phyloP scores from a whole-genome alignment of 2,329 filamentous ascomycete species.

The Dothideomycetes sp. region DNA sequence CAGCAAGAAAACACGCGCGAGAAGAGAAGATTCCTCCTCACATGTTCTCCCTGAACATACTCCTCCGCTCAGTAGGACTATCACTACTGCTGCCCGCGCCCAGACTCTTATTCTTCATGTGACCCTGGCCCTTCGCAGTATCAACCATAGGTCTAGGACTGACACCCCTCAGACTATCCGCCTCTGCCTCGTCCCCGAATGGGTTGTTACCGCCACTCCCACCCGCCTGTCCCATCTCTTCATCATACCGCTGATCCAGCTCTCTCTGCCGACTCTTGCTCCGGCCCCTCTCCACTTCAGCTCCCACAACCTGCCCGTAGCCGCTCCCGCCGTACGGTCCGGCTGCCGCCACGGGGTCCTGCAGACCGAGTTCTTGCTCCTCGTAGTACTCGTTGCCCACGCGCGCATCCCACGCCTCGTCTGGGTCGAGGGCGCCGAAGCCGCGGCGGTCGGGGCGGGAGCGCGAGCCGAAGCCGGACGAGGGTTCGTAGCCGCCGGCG shows the following conservation, averaged over 20 bases:
- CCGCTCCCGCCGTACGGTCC: slow-evolving; percentile 28
- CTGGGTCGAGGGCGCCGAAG: slow-evolving; percentile 63
- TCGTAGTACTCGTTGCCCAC: slow-evolving; percentile 74
- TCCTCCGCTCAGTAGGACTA: slow-evolving; percentile 57
- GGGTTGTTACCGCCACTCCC: slow-evolving; percentile 41
- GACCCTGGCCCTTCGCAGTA: slow-evolving; percentile 38
- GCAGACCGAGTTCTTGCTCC: slow-evolving; percentile 60
- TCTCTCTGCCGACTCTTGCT: slow-evolving; percentile 38
- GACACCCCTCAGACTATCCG: slow-evolving; percentile 56
- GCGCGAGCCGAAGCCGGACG: no score
- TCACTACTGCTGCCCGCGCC: slow-evolving; percentile 28
- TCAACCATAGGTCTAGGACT: slow-evolving; percentile 58
- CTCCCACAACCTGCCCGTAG: slow-evolving; percentile 17
- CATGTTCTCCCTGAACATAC: slow-evolving; percentile 60
- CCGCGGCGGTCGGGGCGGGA: slow-evolving; percentile 39
- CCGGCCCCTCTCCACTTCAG: slow-evolving; percentile 30
- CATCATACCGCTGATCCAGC: slow-evolving; percentile 33
- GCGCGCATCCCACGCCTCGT: slow-evolving; percentile 76
- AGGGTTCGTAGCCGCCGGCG: slow-evolving; percentile 38
- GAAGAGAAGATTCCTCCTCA: no score
- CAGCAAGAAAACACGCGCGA: no score
- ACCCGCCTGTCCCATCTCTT: slow-evolving; percentile 25
- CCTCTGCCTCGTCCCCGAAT: slow-evolving; percentile 55
- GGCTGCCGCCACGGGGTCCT: slow-evolving; percentile 26
- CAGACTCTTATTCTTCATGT: slow-evolving; percentile 25